Evolutionary conservation across 306 rosid species (phyloP), one percentile per base, ranked within the genome.

Genomic region (Psophocarpus tetragonolobus): DNA sequence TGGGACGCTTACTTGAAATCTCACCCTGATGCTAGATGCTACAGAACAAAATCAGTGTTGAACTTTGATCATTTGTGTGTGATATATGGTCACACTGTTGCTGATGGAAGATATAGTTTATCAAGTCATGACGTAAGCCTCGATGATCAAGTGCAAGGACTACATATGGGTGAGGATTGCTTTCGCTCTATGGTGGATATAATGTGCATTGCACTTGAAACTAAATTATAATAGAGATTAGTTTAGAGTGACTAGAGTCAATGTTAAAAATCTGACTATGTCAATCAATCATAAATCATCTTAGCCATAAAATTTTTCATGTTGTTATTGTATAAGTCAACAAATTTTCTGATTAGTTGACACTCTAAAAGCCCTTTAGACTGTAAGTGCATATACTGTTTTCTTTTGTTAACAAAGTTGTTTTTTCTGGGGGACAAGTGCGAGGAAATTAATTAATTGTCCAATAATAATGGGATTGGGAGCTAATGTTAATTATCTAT

Each of bases 51-150:
- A 79, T 48, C 87, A 4, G 88, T 91, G 76, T 72, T 82, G 27
- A 87, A 90, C 76, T 91, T 91, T 65, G 88, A 65, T 66, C 91
- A 91, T 76, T 84, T 91, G 85, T 88, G 90, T 82, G 35, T 88
- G 69, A 87, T 90, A 57, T 91, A 84, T 84, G 85, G 90, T 26
- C 79, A 88, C 81, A 82, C 89, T 39, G 63, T 54, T 69, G 97
- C 97, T 71, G 97, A 89, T 85, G 97, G 97, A 80, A 89, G 94
- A 72, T 91, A 91, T 78, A 91, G 97, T 71, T 87, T 89, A 54
- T 91, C 97, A 63, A 91, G 97, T 79, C 94, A 91, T 85, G 97
- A 91, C 65, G 45, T 84, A 18, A 79, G 80, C 74, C 63, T 88
- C 30, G 91, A 89, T 27, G 92, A 88, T 63, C 90, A 88, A 73